A percentile compares a stretch with the other conserved stretches of the same genome.
Conservation (phyloP, 2,329 filamentous ascomycete species). For the Penicillium freii region DNA sequence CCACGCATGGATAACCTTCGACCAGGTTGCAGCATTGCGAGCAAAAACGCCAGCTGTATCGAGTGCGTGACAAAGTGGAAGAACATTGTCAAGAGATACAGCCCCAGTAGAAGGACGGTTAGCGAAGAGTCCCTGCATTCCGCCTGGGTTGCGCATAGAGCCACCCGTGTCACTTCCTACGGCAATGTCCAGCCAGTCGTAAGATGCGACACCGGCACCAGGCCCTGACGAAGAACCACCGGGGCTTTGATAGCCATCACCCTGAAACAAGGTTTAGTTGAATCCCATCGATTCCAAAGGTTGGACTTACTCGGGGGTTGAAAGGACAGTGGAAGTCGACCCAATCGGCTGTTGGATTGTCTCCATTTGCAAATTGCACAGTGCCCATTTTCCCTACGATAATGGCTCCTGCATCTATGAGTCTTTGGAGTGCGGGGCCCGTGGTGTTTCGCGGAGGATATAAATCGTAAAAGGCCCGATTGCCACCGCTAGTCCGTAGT, state of each 20-base stretch:
- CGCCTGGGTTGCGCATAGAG: slow-evolving; percentile 29
- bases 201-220: slow-evolving; percentile 29
- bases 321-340: slow-evolving; percentile 40
- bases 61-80: slow-evolving; percentile 29
- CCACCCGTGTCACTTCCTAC: slow-evolving; percentile 30
- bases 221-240: slow-evolving; percentile 23
- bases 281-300: no score
- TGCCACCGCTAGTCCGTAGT: slow-evolving; percentile 56
- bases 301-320: slow-evolving; percentile 31
- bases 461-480: slow-evolving; percentile 57
- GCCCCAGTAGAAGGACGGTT: slow-evolving; percentile 28
- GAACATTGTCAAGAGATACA: slow-evolving; percentile 20
- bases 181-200: slow-evolving; percentile 34
- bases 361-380: slow-evolving; percentile 36
- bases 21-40: slow-evolving; percentile 24
- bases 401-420: slow-evolving; percentile 60
- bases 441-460: slow-evolving; percentile 50
- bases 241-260: slow-evolving; percentile 34
- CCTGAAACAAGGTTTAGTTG: slow-evolving; percentile 4
- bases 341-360: slow-evolving; percentile 31
- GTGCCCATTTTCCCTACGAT: slow-evolving; percentile 40
- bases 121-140: slow-evolving; percentile 29
- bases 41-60: slow-evolving; percentile 35
- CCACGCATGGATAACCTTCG: slow-evolving; percentile 17
- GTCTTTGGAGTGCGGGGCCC: slow-evolving; percentile 51